Base-by-base conservation (phyloP, 331 rosid genomes). In the Erythrophleum ivorense region DNA sequence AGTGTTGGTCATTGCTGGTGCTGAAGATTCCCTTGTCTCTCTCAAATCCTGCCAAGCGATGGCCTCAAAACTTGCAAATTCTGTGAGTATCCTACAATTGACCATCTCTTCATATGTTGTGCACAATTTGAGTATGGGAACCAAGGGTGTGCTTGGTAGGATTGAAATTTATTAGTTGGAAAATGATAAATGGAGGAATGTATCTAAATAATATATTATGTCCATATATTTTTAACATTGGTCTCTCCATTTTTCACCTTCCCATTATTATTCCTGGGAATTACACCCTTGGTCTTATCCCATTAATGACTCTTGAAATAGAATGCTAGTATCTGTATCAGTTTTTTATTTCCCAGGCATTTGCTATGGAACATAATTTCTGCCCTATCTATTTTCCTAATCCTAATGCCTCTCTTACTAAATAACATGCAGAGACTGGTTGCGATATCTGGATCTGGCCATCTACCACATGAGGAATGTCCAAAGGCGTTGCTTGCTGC, bases 401-500 rank as follows among this genome's bases (percentile, higher is more conserved):
- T 40, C 40, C 74, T 78, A 7, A 81, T 78, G 53, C 70, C 34
- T 58, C 21, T 75, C 48, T 33, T 46, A 16, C 7, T 40, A 53
- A 74, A 59, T 73, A 38, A 57, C 31, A 5, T 84, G 89, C 98
- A 96, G 99, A 90, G 98, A 88, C 74, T 96, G 76, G 98, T 96
- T 52, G 91, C 92, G 16, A 91, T 96, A 83, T 96, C 99, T 3
- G 98, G 98, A 71, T 96, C 98, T 69, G 99, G 99, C 29, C 99
- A 96, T 87, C 92, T 96, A 78, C 99, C 99, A 1, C 99, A 96
- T 6, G 99, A 96, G 82, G 99, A 96, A 87, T 96, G 99, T 85
- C 99, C 99, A 4, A 94, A 91, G 82, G 97, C 98, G 41, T 85
- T 96, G 78, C 94, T 96, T 74, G 97, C 94, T 10, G 98, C 98